Base-by-base conservation (phyloP, 805 yeast genomes). In the Hanseniaspora jakobsenii region DNA sequence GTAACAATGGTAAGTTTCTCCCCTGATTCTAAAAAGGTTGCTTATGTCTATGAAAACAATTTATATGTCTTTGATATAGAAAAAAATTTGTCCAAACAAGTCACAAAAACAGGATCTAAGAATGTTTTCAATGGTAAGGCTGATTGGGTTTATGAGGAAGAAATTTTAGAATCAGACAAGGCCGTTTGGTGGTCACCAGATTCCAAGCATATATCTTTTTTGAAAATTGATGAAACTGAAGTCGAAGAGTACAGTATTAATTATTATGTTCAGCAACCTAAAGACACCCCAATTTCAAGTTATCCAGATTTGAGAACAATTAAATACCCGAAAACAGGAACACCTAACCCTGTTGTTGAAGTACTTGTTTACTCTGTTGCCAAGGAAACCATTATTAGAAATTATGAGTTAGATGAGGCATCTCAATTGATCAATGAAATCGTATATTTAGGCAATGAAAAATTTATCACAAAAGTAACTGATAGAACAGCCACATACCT, bases 141-240 rank as follows among this genome's bases (percentile, higher is more conserved):
- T 0, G 95, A 85, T 56, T 85, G 95, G 95, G 93, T 84, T 6
- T 85, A 85, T 53, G 95, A 86, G 56, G 95, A 85, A 52, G 95
- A 85, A 60, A 91, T 85, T 1, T 70, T 81, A 43, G 75, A 73
- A 28, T 70, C 73, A 19, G 85, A 78, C 52, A 62, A 69, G 18
- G 83, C 87, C 0, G 52, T 84, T 38, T 85, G 94, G 94, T 86
- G 95, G 95, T 79, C 94, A 4, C 83, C 83, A 7, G 60, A 66
- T 32, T 86, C 89, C 10, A 63, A 70, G n/a, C 70, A 66, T 52
- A 56, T 86, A 35, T 71, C 85, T 0, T 79, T 73, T 49, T 60
- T 81, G 52, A 69, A 76, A 47, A 73, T 81, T 29, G 78, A 85
- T 58, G 94, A 86, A 53, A 71, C 89, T 1, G 55, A 60, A 4